phyloP scores from a whole-genome alignment of 75 land plant genomes.

The Pinus taeda region DNA sequence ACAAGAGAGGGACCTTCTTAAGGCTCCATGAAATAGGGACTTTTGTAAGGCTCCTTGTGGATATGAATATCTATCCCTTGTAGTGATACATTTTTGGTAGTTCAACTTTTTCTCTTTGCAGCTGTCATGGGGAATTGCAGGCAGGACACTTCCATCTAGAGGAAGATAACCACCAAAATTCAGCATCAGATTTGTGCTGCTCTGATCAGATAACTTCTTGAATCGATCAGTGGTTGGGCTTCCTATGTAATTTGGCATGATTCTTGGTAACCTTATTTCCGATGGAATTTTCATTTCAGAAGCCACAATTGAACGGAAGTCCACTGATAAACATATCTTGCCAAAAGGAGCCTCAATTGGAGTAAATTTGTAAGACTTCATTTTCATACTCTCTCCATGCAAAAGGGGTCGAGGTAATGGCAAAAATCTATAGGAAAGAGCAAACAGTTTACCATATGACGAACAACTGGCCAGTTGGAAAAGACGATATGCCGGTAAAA shows the following conservation, averaged over 20 bases:
- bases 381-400: not conserved
- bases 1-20: not conserved
- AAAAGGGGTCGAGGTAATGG: conserved; percentile 4
- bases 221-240: not conserved
- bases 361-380: conserved; percentile 12
- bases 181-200: conserved; percentile 6
- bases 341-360: conserved; percentile 1
- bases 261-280: not conserved
- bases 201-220: not conserved
- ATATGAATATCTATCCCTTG: not conserved
- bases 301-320: conserved; percentile 4
- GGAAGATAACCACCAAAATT: conserved; percentile 9
- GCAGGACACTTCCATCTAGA: not conserved
- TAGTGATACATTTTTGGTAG: not conserved
- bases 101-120: not conserved
- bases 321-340: conserved; percentile 6
- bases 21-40: too few species aligned
- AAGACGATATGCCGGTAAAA: conserved; percentile 2
- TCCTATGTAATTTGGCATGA: conserved; percentile 1
- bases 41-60: conserved; percentile 1
- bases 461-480: not conserved
- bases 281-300: conserved; percentile 4
- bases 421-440: conserved; percentile 2
- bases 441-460: not conserved
- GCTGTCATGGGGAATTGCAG: not conserved